Evolutionary conservation across 805 yeast genomes (phyloP).

Genomic region (Hanseniaspora taiwanica): DNA sequence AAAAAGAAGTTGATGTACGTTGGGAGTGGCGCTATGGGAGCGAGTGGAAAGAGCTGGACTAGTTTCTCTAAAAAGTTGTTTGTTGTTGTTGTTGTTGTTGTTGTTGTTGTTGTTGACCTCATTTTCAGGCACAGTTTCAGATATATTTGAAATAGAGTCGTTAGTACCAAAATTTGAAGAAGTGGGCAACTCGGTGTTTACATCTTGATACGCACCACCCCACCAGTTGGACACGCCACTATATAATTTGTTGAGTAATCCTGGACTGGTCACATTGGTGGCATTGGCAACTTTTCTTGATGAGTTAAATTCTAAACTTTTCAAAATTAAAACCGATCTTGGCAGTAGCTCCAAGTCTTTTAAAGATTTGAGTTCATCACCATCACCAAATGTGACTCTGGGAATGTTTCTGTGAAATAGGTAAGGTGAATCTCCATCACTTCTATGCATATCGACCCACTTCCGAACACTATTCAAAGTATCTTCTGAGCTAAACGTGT

Average conservation of each 20-base stretch:
- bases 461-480: constrained; percentile 45
- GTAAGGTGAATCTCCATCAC: constrained; percentile 33
- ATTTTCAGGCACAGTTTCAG: not conserved
- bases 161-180: not conserved
- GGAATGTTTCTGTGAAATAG: constrained; percentile 42
- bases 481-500: constrained; percentile 32
- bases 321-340: constrained; percentile 60
- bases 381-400: constrained; percentile 45
- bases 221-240: constrained; percentile 25
- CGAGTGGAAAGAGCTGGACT: constrained; percentile 15
- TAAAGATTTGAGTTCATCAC: constrained; percentile 47
- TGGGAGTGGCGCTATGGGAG: constrained; percentile 21
- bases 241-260: constrained; percentile 22
- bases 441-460: constrained; percentile 36
- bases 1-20: constrained; percentile 18
- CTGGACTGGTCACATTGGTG: constrained; percentile 12
- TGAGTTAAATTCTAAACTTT: constrained; percentile 33
- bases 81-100: constrained; percentile 19
- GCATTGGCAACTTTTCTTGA: constrained; percentile 14
- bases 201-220: constrained; percentile 9
- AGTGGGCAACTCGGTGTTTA: too few species aligned
- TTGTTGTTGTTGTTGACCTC: constrained; percentile 9
- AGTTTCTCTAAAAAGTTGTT: constrained; percentile 6
- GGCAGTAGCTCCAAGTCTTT: constrained; percentile 48
- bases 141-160: constrained; percentile 1